These are phyloP conservation scores for Oxytropis ochrocephala DNA, from an alignment of 306 rosid genomes.

Conservation along the genomic window DNA sequence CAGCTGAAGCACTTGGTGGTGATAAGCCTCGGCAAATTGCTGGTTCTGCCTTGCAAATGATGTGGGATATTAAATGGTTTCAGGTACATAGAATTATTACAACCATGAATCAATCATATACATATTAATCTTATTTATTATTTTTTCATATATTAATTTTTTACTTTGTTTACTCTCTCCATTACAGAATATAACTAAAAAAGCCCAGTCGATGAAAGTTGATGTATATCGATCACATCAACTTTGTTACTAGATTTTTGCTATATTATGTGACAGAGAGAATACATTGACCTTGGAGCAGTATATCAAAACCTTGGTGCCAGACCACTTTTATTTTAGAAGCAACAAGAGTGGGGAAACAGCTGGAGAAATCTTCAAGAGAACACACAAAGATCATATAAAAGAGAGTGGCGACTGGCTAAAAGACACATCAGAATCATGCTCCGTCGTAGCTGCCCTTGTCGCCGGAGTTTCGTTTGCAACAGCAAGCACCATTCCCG, in stretches of 20 bases:
- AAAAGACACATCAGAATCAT: slow-evolving; percentile 29
- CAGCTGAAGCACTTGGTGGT: neutral
- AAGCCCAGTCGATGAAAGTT: too few species aligned
- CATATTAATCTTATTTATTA: too few species aligned
- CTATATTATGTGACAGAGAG: too few species aligned
- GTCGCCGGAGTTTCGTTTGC: slow-evolving; percentile 38
- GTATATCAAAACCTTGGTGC: slow-evolving; percentile 25
- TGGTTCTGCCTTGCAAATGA: slow-evolving; percentile 38
- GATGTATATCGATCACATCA: too few species aligned
- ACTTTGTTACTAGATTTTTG: too few species aligned
- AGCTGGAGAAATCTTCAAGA: slow-evolving; percentile 19
- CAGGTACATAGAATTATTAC: slow-evolving; percentile 10
- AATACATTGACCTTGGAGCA: too few species aligned
- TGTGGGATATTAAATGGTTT: slow-evolving; percentile 46
- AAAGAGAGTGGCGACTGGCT: slow-evolving; percentile 23
- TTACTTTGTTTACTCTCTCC: too few species aligned
- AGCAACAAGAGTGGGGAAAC: neutral
- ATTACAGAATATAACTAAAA: too few species aligned
- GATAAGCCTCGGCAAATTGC: slow-evolving; percentile 28
- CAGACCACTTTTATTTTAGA: slow-evolving; percentile 1
- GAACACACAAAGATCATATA: neutral
- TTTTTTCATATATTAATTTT: too few species aligned
- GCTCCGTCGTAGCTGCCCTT: slow-evolving; percentile 35
- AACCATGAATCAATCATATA: too few species aligned
- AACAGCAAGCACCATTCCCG: slow-evolving; percentile 34